Evolutionary conservation across 305 asterid genomes (phyloP).

Genomic region (Fraxinus latifolia): DNA sequence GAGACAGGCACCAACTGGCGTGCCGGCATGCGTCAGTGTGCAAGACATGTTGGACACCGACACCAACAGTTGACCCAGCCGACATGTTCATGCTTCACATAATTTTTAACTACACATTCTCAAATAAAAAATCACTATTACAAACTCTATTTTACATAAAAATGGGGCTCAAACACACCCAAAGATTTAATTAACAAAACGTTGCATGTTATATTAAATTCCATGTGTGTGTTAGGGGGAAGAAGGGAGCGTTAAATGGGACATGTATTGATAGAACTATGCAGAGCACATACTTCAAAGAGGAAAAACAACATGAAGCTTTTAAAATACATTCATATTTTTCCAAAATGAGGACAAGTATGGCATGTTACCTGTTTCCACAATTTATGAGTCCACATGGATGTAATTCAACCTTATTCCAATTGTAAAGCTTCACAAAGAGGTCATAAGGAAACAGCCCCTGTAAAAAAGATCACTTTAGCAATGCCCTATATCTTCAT

Average conservation of each 20-base stretch:
- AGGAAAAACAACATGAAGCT: background rate
- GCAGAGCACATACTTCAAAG: background rate
- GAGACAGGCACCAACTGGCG: background rate
- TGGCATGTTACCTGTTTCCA: constrained; percentile 70
- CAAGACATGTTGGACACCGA: background rate
- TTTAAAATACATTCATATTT: background rate
- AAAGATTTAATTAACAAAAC: background rate
- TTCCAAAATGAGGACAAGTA: constrained; percentile 7
- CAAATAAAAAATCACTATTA: background rate
- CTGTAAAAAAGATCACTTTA: constrained; percentile 47
- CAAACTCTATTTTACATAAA: background rate
- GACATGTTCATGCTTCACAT: background rate
- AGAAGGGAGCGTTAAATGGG: background rate
- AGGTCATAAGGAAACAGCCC: constrained; percentile 65
- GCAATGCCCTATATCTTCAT: constrained; percentile 13
- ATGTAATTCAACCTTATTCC: constrained; percentile 58
- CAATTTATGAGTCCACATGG: constrained; percentile 76
- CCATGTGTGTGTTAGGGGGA: background rate
- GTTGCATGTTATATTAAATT: background rate
- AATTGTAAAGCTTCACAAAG: constrained; percentile 72
- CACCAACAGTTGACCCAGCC: background rate
- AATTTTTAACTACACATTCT: background rate
- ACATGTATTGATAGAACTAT: background rate
- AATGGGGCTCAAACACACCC: background rate
- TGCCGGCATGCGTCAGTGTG: background rate